Conservation (phyloP, 148 eudicot species). For the Tetragonia tetragonoides region DNA sequence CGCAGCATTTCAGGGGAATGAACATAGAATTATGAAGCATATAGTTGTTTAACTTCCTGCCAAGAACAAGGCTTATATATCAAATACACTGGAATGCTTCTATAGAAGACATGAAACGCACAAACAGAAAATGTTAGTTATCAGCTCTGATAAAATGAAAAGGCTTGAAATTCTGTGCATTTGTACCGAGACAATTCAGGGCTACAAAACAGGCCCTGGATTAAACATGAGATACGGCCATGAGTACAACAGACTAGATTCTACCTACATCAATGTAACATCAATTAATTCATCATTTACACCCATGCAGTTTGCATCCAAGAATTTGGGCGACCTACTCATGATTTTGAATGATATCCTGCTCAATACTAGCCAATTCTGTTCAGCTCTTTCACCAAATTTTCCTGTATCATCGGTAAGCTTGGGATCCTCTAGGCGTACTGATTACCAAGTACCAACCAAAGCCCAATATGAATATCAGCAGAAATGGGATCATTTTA, state of each 20-base stretch:
- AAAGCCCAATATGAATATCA: background rate
- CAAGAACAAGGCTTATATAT: background rate
- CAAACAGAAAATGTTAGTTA: background rate
- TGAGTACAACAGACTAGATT: background rate
- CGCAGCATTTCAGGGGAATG: too few relatives aligned
- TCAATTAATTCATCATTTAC: constrained; percentile 5
- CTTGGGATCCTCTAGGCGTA: background rate
- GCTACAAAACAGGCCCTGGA: background rate
- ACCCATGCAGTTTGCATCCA: constrained; percentile 1
- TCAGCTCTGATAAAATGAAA: background rate
- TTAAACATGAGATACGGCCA: background rate
- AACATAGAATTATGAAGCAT: background rate
- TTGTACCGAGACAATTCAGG: background rate
- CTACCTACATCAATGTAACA: background rate
- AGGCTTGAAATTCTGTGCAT: background rate
- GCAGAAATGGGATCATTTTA: background rate
- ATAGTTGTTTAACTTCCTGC: background rate
- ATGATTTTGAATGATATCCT: constrained; percentile 1
- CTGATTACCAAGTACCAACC: background rate
- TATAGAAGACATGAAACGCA: background rate
- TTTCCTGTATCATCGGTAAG: background rate
- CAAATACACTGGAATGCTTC: background rate
- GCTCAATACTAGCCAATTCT: background rate
- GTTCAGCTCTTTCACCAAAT: constrained; percentile 2
- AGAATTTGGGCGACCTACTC: constrained; percentile 6